Evolutionary conservation across 1,284 basidiomycete genomes (phyloP), one percentile per base, ranked within the genome.

Genomic region (Takashimella koratensis): DNA sequence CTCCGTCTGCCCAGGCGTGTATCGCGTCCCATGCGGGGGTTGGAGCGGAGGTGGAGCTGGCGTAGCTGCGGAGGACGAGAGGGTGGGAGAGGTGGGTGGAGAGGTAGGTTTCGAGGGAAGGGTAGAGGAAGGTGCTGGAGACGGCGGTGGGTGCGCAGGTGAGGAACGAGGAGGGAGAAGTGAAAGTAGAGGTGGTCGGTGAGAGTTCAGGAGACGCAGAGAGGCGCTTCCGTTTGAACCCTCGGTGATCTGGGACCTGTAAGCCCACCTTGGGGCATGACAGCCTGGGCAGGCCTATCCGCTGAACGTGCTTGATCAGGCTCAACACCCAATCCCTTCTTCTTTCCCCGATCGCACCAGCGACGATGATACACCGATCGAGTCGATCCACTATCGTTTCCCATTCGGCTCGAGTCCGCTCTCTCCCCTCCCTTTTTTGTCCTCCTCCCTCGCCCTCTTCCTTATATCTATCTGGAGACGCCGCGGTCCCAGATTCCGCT

Each of bases 281-380:
- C n/a, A n/a, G 20, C 6, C 22, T 19, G 11, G 46, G n/a, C n/a
- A 65, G 60, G 45, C 62, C 57, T 3, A 55, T 43, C 11, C 53
- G 16, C 63, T 85, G 84, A 3, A 81, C 67, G 13, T 56, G 59
- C 30, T 64, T 60, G 57, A 97, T 88, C 30, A 88, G 69, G 22
- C 78, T 76, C 43, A 83, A 78, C 11, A 90, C 79, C 44, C 86
- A 68, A 30, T 86, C 82, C 27, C 83, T 72, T 47, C 87, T 77
- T 5, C 78, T 78, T 24, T 79, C 68, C 5, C 88, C 89, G 22
- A 85, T 80, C 1, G 85, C 84, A 1, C 92, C 93, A 6, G 91
- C 87, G 43, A 95, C 80, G 60, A 97, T 85, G 59, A 95, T 85
- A 1, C 86, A 86, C 63, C 79, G 80, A 67, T 98, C 94, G 25